Conservation (phyloP, 1,284 basidiomycete genomes). For the Moesziomyces sp. region DNA sequence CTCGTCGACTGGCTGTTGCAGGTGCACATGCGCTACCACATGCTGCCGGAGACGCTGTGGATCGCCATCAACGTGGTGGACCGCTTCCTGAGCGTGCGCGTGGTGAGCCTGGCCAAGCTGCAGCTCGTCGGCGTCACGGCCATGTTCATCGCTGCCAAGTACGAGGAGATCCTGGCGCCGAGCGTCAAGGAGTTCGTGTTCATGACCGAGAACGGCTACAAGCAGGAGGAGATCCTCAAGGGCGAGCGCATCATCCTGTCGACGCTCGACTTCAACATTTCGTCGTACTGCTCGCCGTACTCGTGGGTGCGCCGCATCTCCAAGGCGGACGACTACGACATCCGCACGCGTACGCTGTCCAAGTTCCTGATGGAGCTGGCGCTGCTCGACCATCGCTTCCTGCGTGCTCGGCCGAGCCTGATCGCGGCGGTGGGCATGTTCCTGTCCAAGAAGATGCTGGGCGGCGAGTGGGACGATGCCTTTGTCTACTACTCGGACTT, state of each 20-base stretch:
- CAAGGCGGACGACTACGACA: slow-evolving; percentile 96
- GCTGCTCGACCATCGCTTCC: slow-evolving; percentile 89
- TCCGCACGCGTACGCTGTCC: slow-evolving; percentile 89
- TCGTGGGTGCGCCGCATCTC: slow-evolving; percentile 97
- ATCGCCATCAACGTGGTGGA: slow-evolving; percentile 77
- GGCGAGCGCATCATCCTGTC: slow-evolving; percentile 87
- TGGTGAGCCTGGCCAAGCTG: slow-evolving; percentile 75
- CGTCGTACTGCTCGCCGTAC: slow-evolving; percentile 98
- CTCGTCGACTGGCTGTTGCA: slow-evolving; percentile 73
- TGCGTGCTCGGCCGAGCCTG: slow-evolving; percentile 91
- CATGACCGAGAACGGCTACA: slow-evolving; percentile 88
- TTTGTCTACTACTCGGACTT: slow-evolving; percentile 95
- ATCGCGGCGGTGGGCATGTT: slow-evolving; percentile 98
- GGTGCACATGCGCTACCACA: slow-evolving; percentile 76
- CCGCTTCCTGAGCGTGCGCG: slow-evolving; percentile 75
- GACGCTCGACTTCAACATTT: slow-evolving; percentile 93
- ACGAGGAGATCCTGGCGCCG: slow-evolving; percentile 69
- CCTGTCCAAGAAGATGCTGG: slow-evolving; percentile 66
- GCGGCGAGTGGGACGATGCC: slow-evolving; percentile 74
- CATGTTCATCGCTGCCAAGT: slow-evolving; percentile 77
- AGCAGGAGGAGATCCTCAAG: slow-evolving; percentile 88
- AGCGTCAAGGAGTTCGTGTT: slow-evolving; percentile 70
- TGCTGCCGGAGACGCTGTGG: slow-evolving; percentile 77
- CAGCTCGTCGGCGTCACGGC: slow-evolving; percentile 76
- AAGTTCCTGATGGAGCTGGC: slow-evolving; percentile 99